Conservation (phyloP, 805 yeast genomes). For the Candida loeiensis region DNA sequence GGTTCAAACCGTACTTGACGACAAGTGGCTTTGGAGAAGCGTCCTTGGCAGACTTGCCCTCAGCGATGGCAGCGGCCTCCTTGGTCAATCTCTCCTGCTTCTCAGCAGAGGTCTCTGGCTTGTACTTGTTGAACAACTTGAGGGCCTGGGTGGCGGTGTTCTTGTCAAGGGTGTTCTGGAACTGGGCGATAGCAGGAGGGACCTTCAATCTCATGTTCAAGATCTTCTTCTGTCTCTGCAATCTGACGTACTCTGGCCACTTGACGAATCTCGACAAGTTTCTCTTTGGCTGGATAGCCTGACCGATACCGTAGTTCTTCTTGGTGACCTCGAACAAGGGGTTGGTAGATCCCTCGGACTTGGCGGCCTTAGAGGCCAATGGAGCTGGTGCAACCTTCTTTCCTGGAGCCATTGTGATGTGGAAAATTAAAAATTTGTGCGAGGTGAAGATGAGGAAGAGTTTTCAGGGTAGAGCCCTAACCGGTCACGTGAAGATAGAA, state of each 20-base stretch:
- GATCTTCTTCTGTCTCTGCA: slow-evolving; percentile 98
- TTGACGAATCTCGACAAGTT: slow-evolving; percentile 95
- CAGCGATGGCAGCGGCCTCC: slow-evolving; percentile 99
- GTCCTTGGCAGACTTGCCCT: slow-evolving; percentile 95
- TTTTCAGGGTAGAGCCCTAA: slow-evolving; percentile 4
- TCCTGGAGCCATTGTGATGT: slow-evolving; percentile 38
- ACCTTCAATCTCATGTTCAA: slow-evolving; percentile 94
- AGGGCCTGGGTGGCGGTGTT: slow-evolving; percentile 97
- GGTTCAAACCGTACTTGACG: slow-evolving; percentile 98
- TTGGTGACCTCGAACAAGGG: slow-evolving; percentile 89
- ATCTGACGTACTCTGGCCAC: slow-evolving; percentile 98
- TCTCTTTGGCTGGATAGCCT: slow-evolving; percentile 91
- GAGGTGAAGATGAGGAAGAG: neutral
- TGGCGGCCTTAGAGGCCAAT: slow-evolving; percentile 67
- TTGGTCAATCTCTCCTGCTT: slow-evolving; percentile 98
- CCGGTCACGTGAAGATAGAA: too few species aligned
- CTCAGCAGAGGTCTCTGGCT: slow-evolving; percentile 96
- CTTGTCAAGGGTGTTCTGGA: slow-evolving; percentile 94
- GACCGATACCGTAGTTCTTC: slow-evolving; percentile 95
- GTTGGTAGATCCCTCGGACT: slow-evolving; percentile 49
- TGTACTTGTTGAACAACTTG: slow-evolving; percentile 97
- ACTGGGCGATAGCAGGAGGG: slow-evolving; percentile 98
- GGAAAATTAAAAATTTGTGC: slow-evolving; percentile 5
- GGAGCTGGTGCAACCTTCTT: slow-evolving; percentile 99
- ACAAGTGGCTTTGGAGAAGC: slow-evolving; percentile 95